A percentile compares a stretch with the other conserved stretches of the same genome.
Evolutionary conservation across 75 land plant species (phyloP).

Genomic region (Larix kaempferi): DNA sequence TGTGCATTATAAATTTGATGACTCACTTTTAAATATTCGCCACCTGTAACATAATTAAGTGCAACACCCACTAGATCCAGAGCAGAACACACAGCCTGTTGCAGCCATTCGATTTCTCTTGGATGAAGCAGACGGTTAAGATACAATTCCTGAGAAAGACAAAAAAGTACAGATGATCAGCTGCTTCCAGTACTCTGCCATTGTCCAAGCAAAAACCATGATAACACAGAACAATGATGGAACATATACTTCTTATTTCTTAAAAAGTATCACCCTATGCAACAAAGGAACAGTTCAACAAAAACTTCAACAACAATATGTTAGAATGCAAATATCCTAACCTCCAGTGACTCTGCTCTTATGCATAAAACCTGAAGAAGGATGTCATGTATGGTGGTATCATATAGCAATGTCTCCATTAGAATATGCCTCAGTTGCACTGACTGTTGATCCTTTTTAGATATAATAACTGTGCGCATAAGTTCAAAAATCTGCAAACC

Average conservation of each 20-base stretch:
- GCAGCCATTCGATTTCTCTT: conserved; percentile 63
- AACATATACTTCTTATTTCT: not conserved
- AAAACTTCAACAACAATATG: not conserved
- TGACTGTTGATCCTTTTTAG: not conserved
- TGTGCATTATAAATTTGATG: not conserved
- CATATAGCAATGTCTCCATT: conserved; percentile 49
- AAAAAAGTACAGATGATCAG: not conserved
- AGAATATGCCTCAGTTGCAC: conserved; percentile 30
- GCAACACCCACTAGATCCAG: conserved; percentile 39
- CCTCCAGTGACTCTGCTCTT: conserved; percentile 60
- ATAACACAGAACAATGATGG: not conserved
- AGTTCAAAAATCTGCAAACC: conserved; percentile 53
- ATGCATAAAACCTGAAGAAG: conserved; percentile 62
- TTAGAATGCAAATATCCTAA: conserved; percentile 5
- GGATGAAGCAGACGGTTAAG: conserved; percentile 33
- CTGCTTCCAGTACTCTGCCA: no score
- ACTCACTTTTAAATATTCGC: not conserved
- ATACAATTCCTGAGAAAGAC: conserved; percentile 44
- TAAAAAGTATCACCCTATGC: no score
- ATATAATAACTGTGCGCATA: conserved; percentile 34
- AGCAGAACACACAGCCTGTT: conserved; percentile 44
- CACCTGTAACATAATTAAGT: conserved; percentile 18
- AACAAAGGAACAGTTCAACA: no score
- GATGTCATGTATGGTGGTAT: conserved; percentile 58
- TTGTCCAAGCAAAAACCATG: not conserved